Conservation (phyloP, 1,139 yeast species). For the Magnusiomyces magnusii region DNA sequence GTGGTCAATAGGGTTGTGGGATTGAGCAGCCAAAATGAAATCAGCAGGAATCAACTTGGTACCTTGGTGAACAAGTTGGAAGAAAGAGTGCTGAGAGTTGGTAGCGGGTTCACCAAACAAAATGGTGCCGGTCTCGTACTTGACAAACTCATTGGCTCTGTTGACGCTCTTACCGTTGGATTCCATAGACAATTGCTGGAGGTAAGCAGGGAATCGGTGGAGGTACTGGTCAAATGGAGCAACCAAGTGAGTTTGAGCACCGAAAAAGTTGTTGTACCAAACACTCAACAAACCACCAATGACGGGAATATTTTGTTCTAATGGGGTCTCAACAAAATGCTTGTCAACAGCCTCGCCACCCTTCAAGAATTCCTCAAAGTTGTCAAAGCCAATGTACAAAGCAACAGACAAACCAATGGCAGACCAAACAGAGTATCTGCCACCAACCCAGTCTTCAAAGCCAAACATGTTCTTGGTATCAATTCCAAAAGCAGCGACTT, state of each 20-base stretch:
- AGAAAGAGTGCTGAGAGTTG: slow-evolving; percentile 98
- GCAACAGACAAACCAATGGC: slow-evolving; percentile 96
- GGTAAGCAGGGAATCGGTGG: slow-evolving; percentile 98
- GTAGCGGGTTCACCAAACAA: slow-evolving; percentile 99
- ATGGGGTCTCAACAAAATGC: slow-evolving; percentile 76
- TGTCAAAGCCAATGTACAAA: slow-evolving; percentile 88
- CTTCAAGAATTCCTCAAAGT: slow-evolving; percentile 81
- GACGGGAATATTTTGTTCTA: slow-evolving; percentile 86
- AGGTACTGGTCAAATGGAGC: slow-evolving; percentile 98
- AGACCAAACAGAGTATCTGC: slow-evolving; percentile 99
- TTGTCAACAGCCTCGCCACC: slow-evolving; percentile 98
- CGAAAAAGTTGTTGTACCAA: slow-evolving; percentile 97
- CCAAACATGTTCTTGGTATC: slow-evolving; percentile 98
- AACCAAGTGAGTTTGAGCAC: slow-evolving; percentile 96
- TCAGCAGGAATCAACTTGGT: slow-evolving; percentile 96
- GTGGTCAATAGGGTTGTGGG: slow-evolving; percentile 93
- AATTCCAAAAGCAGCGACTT: slow-evolving; percentile 90
- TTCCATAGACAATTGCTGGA: slow-evolving; percentile 98
- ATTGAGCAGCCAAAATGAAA: slow-evolving; percentile 92
- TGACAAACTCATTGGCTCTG: slow-evolving; percentile 81
- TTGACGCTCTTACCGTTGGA: slow-evolving; percentile 97
- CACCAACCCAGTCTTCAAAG: slow-evolving; percentile 98
- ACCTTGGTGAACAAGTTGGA: slow-evolving; percentile 99
- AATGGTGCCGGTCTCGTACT: slow-evolving; percentile 93
- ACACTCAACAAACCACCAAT: slow-evolving; percentile 89